A percentile compares a stretch with the other conserved stretches of the same genome.
phyloP scores from a whole-genome alignment of 2,329 filamentous ascomycete species.

The Fusarium abutilonis region DNA sequence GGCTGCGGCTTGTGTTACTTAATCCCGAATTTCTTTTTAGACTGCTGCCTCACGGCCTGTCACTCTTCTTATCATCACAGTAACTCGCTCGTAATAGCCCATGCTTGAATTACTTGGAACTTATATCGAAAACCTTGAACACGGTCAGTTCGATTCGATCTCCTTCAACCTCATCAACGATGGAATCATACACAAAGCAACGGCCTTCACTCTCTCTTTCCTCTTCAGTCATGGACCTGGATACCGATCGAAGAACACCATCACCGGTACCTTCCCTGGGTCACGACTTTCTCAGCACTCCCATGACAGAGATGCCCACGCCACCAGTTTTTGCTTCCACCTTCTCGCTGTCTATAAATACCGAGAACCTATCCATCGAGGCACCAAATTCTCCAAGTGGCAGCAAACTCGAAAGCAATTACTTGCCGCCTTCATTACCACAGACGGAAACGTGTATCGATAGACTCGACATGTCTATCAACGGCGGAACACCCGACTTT shows the following conservation, averaged over 20 bases:
- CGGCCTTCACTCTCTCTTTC: constrained; percentile 25
- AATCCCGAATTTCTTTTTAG: constrained; percentile 24
- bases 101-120: constrained; percentile 6
- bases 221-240: constrained; percentile 34
- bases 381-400: constrained; percentile 6
- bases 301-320: constrained; percentile 33
- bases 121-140: constrained; percentile 6
- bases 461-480: constrained; percentile 11
- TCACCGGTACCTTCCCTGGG: constrained; percentile 34
- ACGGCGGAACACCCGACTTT: constrained; percentile 37
- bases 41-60: constrained; percentile 32
- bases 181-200: constrained; percentile 31
- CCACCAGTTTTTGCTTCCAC: constrained; percentile 31
- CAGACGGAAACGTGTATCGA: constrained; percentile 20
- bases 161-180: constrained; percentile 3
- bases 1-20: constrained; percentile 2
- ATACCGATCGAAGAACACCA: constrained; percentile 30
- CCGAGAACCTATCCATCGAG: constrained; percentile 22
- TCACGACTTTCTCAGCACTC: constrained; percentile 32
- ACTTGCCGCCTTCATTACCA: constrained; percentile 19
- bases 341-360: constrained; percentile 15
- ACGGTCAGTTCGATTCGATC: neutral
- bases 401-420: constrained; percentile 13
- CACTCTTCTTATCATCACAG: constrained; percentile 1
- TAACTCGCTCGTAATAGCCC: constrained; percentile 1